phyloP scores from a whole-genome alignment of 257 asterid genomes.

The Nicotiana tabacum region DNA sequence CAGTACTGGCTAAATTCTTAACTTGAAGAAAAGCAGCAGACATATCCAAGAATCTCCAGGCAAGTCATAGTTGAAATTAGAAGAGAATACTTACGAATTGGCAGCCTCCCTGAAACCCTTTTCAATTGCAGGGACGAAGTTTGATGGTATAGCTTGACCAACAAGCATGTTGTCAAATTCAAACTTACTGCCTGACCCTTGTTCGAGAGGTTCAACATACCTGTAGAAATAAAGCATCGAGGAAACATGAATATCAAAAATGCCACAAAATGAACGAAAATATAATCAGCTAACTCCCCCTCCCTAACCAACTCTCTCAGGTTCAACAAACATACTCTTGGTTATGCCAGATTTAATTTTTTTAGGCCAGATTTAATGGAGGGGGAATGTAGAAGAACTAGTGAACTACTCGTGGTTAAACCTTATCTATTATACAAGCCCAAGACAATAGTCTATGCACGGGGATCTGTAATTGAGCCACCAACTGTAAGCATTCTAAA shows the following conservation, averaged over 20 bases:
- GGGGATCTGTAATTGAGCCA: neutral
- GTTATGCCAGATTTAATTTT: neutral
- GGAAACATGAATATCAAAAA: conserved; percentile 1
- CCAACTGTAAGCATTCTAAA: neutral
- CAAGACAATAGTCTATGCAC: neutral
- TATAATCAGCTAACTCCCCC: neutral
- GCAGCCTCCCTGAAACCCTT: conserved; percentile 98
- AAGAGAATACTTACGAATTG: conserved; percentile 66
- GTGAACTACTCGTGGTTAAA: neutral
- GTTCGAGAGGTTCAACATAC: conserved; percentile 85
- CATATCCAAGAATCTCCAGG: neutral
- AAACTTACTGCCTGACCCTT: conserved; percentile 65
- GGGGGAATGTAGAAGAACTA: neutral
- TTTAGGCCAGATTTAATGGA: neutral
- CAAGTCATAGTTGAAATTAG: neutral
- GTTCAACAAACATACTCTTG: neutral
- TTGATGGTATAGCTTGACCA: conserved; percentile 89
- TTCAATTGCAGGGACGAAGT: conserved; percentile 91
- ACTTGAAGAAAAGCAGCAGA: neutral
- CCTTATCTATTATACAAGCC: neutral
- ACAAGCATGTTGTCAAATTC: conserved; percentile 86
- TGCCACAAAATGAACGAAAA: neutral
- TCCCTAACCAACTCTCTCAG: neutral
- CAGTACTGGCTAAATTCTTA: neutral
- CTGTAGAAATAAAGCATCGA: conserved; percentile 34